Base-by-base conservation (phyloP, 345 rosid species). In the Linum tenue region DNA sequence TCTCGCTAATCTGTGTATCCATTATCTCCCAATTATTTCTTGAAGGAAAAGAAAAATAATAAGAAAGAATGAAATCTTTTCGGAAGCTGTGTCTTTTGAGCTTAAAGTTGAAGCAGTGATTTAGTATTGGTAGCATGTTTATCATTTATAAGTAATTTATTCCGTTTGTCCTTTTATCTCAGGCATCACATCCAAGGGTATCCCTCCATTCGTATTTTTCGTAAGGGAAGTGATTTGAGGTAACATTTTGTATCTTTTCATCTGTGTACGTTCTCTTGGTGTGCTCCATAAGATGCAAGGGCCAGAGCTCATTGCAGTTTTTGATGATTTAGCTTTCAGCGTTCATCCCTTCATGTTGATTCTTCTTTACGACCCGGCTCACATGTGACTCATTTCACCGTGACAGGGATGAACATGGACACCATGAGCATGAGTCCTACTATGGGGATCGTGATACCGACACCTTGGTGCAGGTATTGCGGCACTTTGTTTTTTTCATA, bases 381-480 rank as follows among this genome's bases (percentile, higher is more conserved):
- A 68, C 69, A 12, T 17, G 39, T 63, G 69, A 65, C 67, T 53
- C 63, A 60, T 66, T 60, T 63, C 53, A 64, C 60, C 62, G 41
- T 81, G 37, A 73, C 80, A 94, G 97, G 78, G 95, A 87, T 63
- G 97, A 87, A 7, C 90, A 84, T 72, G 88, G 91, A 59, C 96
- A 85, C 69, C 97, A 95, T 70, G 95, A 91, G 3, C 99, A 95
- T 79, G 99, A 95, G 73, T 89, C 96, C 39, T 95, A 95, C 76
- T 91, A 95, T 81, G 99, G 99, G 77, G 90, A 95, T 80, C 92
- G 98, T 68, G 96, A 95, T 78, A 89, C 99, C 51, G 98, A 95
- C 3, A 82, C 85, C 78, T 85, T 95, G 78, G 92, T 95, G 61
- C 82, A 89, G 96, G 99, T 87, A 70, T 50, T 60, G 31, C 31